Conservation (phyloP, 2,329 filamentous ascomycete species). For the Teratosphaeria destructans region DNA sequence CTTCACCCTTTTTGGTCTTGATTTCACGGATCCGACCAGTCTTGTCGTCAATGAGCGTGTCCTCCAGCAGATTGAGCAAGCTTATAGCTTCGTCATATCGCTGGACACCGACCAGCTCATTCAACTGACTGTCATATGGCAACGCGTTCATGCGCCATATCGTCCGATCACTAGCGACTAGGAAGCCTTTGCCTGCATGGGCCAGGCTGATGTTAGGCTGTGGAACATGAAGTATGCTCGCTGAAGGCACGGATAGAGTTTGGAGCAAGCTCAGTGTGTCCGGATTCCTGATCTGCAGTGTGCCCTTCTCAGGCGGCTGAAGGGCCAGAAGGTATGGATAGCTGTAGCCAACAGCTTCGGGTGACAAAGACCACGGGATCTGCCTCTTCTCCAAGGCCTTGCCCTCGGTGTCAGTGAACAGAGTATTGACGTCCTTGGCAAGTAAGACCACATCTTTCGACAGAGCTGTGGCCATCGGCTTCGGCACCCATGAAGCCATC, state of each 20-base stretch:
- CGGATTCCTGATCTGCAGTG: constrained; percentile 83
- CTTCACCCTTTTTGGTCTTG: constrained; percentile 84
- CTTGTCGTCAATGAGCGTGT: constrained; percentile 79
- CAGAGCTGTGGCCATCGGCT: constrained; percentile 74
- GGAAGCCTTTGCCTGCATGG: constrained; percentile 89
- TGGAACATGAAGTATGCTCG: constrained; percentile 78
- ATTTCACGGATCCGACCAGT: constrained; percentile 68
- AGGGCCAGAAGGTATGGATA: constrained; percentile 91
- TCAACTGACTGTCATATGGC: constrained; percentile 81
- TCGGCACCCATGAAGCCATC: constrained; percentile 81
- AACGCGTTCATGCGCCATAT: constrained; percentile 96
- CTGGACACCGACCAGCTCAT: constrained; percentile 63
- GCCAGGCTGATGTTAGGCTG: constrained; percentile 89
- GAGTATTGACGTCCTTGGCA: constrained; percentile 94
- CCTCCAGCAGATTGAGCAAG: constrained; percentile 78
- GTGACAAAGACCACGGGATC: constrained; percentile 82
- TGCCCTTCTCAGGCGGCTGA: constrained; percentile 71
- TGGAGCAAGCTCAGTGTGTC: constrained; percentile 85
- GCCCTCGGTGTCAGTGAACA: constrained; percentile 79
- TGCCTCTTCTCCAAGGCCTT: constrained; percentile 74
- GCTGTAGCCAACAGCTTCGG: constrained; percentile 87
- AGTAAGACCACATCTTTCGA: constrained; percentile 76
- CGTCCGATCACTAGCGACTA: constrained; percentile 79
- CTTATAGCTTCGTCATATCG: constrained; percentile 88
- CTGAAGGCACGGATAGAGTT: constrained; percentile 69